Conservation (phyloP, 2,329 filamentous ascomycete species). For the Pseudocercospora eumusae region DNA sequence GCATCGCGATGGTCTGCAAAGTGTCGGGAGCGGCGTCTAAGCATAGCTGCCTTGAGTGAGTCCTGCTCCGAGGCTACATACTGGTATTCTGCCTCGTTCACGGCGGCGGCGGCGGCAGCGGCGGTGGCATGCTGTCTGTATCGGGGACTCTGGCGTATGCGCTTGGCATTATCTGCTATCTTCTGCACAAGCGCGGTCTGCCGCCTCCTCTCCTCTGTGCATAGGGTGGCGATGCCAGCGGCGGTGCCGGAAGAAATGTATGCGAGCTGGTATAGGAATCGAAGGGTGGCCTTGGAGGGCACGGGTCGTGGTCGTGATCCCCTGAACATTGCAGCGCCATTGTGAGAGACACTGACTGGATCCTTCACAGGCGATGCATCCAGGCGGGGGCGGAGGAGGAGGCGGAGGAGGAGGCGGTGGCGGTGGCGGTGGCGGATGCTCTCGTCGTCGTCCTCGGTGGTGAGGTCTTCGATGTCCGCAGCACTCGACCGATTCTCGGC, state of each 20-base stretch:
- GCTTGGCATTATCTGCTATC: slow-evolving; percentile 41
- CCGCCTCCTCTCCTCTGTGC: slow-evolving; percentile 41
- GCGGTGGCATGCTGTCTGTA: slow-evolving; percentile 19
- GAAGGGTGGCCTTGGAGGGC: slow-evolving; percentile 41
- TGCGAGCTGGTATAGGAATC: slow-evolving; percentile 42
- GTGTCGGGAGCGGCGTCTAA: not conserved
- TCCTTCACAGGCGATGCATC: slow-evolving; percentile 24
- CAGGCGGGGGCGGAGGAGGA: slow-evolving; percentile 1
- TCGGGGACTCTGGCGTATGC: slow-evolving; percentile 36
- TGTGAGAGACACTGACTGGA: slow-evolving; percentile 18
- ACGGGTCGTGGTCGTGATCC: slow-evolving; percentile 39
- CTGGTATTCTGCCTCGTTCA: not conserved
- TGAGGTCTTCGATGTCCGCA: slow-evolving; percentile 2
- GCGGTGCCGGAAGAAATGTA: slow-evolving; percentile 45
- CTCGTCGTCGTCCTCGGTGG: slow-evolving; percentile 1
- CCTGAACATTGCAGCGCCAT: slow-evolving; percentile 38
- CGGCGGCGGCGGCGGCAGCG: not conserved
- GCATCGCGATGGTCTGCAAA: not conserved
- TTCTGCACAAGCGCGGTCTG: slow-evolving; percentile 38
- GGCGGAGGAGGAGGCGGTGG: no score
- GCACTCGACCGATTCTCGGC: not conserved
- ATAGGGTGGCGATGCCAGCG: slow-evolving; percentile 39
- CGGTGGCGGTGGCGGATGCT: no score
- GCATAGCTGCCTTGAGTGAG: not conserved
- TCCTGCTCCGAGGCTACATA: not conserved